Base-by-base conservation (phyloP, 371 early-diverging fungal species). In the Dinochytrium kinnereticum region DNA sequence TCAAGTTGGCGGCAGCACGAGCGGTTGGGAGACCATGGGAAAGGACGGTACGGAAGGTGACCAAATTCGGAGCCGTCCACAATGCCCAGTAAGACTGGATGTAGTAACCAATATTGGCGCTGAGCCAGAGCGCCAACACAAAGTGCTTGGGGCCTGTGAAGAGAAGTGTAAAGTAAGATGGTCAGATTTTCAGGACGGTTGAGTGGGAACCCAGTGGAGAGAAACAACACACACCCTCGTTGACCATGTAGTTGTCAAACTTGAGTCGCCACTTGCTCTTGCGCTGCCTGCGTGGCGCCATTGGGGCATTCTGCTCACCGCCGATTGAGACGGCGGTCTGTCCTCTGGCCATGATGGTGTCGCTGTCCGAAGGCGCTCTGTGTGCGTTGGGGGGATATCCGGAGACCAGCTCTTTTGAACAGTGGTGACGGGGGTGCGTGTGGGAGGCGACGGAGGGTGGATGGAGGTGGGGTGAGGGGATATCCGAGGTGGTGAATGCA, bases 1-100 rank as follows among this genome's bases (percentile, higher is more conserved):
- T 76, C 30, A 86, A 40, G 80, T 86, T 86, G 2, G 94, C 94
- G 0, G 93, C 86, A 5, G 90, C 80, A 59, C 86, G 79, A 37
- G 87, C 86, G 13, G 74, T 77, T 24, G 85, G 82, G 7, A 86
- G 79, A 44, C 85, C 87, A 51, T 83, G 77, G 13, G 65, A 66
- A 67, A 87, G 70, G 72, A 85, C 76, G 31, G 51, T 24, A 31
- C 81, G 76, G 76, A 85, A 80, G 31, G 76, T 76, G 0, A 65
- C 50, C 17, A 83, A 69, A 55, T 76, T 74, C 26, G 71, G 44
- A 31, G 83, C 68, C 0, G 83, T 82, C 69, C 71, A 68, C 17
- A 85, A 78, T 24, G 65, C 66, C 36, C 57, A 72, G 74, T 78
- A 87, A 17, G 76, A 70, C 31, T 68, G 51, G 66, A 64, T 73